phyloP scores from a whole-genome alignment of 208 protist species.

The Trypanosoma boissoni region DNA sequence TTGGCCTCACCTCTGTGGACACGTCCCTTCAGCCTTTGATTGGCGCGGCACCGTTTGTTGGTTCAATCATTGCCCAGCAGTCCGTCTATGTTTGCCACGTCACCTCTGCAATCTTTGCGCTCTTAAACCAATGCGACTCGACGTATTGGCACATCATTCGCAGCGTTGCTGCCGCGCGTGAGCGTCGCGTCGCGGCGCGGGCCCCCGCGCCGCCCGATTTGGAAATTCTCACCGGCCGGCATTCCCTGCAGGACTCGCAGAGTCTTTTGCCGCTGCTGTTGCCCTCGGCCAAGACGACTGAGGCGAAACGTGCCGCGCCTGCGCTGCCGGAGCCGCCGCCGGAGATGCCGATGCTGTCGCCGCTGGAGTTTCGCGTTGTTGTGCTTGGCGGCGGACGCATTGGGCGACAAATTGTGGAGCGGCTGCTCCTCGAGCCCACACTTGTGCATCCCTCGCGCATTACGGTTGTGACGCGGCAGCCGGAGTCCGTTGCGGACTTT shows the following conservation, averaged over 20 bases:
- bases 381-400: conserved; percentile 68
- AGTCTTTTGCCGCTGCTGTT: neutral
- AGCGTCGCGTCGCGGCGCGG: conserved; percentile 15
- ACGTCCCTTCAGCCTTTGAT: conserved; percentile 34
- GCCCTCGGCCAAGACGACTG: too few relatives aligned
- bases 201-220: conserved; percentile 3
- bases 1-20: conserved; percentile 52
- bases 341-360: conserved; percentile 27
- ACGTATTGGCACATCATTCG: conserved; percentile 47
- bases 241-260: too few relatives aligned
- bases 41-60: conserved; percentile 50
- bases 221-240: conserved; percentile 1
- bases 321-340: neutral
- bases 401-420: conserved; percentile 33
- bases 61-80: conserved; percentile 57
- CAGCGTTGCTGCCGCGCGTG: conserved; percentile 29
- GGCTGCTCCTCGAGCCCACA: conserved; percentile 21
- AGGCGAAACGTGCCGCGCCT: too few relatives aligned
- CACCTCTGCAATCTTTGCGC: conserved; percentile 39
- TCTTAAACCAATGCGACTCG: conserved; percentile 53
- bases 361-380: conserved; percentile 50
- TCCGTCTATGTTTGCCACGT: conserved; percentile 51
- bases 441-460: conserved; percentile 72
- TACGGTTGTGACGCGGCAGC: conserved; percentile 73
- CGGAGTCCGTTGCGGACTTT: conserved; percentile 39